These are phyloP conservation scores for Triticum dicoccoides DNA, from an alignment of 176 grass and related monocot genomes.

Conservation along the genomic window DNA sequence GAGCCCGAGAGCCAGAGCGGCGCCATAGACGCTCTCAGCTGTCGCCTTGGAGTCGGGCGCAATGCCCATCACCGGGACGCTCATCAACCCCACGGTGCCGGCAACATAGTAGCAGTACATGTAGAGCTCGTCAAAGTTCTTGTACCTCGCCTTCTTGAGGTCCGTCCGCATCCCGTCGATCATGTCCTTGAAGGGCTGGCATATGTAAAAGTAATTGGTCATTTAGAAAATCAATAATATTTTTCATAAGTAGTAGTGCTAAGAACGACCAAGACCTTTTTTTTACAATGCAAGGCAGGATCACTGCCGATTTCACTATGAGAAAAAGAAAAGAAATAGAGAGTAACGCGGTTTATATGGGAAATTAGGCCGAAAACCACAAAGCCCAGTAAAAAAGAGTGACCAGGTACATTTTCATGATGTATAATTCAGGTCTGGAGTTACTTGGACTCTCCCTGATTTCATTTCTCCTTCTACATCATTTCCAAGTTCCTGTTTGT, in stretches of 20 bases:
- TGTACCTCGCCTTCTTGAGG: constrained; percentile 72
- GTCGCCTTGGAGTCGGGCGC: constrained; percentile 69
- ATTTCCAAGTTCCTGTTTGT: background rate
- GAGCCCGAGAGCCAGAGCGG: constrained; percentile 72
- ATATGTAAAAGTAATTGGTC: background rate
- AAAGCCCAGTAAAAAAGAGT: no score
- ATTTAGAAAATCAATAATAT: background rate
- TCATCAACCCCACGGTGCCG: constrained; percentile 83
- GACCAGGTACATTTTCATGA: background rate
- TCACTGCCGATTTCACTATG: no score
- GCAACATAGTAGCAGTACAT: constrained; percentile 98
- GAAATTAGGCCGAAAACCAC: no score
- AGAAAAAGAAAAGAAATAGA: no score
- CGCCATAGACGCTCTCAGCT: constrained; percentile 71
- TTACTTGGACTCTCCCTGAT: background rate
- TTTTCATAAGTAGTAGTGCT: background rate
- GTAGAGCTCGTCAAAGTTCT: constrained; percentile 89
- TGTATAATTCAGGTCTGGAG: background rate
- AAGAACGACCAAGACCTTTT: no score
- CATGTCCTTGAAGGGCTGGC: constrained; percentile 93
- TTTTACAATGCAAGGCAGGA: no score
- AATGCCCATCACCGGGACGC: constrained; percentile 94
- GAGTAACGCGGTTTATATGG: no score
- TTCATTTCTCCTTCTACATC: background rate
- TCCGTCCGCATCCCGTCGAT: constrained; percentile 92